Base-by-base conservation (phyloP, 352 stramenopile species). In the Pythium utonaiense region DNA sequence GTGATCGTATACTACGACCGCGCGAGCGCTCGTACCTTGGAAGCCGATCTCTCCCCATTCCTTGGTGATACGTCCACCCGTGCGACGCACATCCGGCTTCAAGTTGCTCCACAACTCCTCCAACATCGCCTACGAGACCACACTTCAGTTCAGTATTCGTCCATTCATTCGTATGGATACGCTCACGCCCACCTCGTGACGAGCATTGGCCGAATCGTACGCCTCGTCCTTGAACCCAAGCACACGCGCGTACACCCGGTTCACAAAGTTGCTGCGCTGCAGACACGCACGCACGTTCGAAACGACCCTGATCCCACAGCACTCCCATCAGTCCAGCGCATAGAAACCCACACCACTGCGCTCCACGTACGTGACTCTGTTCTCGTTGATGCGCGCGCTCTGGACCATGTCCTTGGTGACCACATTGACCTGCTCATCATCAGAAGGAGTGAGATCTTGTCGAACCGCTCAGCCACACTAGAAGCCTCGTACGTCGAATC, bases 21-120 rank as follows among this genome's bases (percentile, higher is more conserved):
- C n/a, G n/a, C n/a, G n/a, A n/a, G 27, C 38, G 8, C n/a, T 38
- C 49, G 2, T 54, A 90, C 84, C 85, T 84, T 95, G 83, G 47
- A 95, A 95, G 25, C 86, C 86, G 49, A 95, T 93, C 40, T 95
- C 86, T 28, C 80, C 81, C 86, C 86, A 95, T 41, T 95, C 86
- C 63, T 93, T 95, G 2, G 86, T 95, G 56, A 92, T 89, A 1
- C 86, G 74, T 25, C 86, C 86, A 42, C 83, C 82, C 33, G 71
- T 67, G 51, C 86, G 83, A 58, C 86, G 86, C 17, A 92, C 70
- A 42, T 86, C 70, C 1, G 86, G 86, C 74, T 95, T 95, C 38
- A 93, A 68, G 24, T 85, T 88, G 19, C 55, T 59, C 86, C 86
- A 95, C 33, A 95, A 54, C 36, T 90, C 73, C 62, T 95, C 86